Conservation (phyloP, 257 asterid species). For the Solanum microdontum region DNA sequence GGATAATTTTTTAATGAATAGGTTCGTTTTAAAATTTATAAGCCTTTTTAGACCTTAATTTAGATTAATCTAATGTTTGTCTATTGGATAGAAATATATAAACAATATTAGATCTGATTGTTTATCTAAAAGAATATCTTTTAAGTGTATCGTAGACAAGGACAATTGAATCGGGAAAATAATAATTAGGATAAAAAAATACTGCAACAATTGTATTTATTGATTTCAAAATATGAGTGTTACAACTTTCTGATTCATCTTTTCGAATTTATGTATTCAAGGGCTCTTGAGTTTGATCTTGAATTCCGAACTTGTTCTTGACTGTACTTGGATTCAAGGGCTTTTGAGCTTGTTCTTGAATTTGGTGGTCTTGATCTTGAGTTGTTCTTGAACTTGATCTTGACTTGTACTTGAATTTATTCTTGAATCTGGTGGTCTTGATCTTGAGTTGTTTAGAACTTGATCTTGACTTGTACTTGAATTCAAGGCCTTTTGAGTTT, state of each 20-base stretch:
- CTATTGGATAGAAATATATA: background rate
- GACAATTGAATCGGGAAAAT: too few species aligned
- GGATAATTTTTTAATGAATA: background rate
- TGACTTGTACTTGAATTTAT: too few species aligned
- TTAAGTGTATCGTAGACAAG: background rate
- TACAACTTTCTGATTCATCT: background rate
- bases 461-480: too few species aligned
- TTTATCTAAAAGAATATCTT: background rate
- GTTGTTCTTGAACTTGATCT: too few species aligned
- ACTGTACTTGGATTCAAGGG: background rate
- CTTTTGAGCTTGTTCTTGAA: background rate
- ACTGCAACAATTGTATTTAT: too few species aligned
- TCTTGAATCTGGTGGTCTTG: too few species aligned
- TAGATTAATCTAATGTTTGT: background rate
- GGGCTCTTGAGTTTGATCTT: background rate
- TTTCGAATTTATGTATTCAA: too few species aligned
- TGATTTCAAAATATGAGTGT: background rate
- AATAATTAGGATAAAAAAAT: background rate
- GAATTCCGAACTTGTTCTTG: too few species aligned
- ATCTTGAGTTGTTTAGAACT: too few species aligned
- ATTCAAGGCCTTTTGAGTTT: too few species aligned
- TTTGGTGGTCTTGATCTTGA: background rate
- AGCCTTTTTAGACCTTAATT: background rate
- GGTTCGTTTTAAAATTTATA: too few species aligned
- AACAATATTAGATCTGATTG: background rate